Conservation (phyloP, 176 grass and related monocot genomes). For the Guadua angustifolia region DNA sequence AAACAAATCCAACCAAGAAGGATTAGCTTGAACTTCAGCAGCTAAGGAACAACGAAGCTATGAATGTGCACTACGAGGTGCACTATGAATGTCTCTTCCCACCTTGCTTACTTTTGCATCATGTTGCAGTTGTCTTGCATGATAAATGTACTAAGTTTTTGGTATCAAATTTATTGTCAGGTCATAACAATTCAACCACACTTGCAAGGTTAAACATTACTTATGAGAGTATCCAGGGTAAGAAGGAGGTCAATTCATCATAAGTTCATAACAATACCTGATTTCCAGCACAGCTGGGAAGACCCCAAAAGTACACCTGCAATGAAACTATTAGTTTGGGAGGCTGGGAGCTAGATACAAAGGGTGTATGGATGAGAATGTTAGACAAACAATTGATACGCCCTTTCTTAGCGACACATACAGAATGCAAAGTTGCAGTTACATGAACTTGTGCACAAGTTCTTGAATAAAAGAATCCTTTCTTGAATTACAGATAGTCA, state of each 20-base stretch:
- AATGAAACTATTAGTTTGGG: slow-evolving; percentile 31
- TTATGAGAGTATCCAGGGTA: background rate
- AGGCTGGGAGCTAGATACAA: background rate
- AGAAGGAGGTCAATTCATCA: background rate
- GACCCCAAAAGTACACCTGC: slow-evolving; percentile 99
- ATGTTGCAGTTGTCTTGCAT: slow-evolving; percentile 6
- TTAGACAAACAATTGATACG: background rate
- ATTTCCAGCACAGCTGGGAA: slow-evolving; percentile 97
- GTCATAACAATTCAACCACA: background rate
- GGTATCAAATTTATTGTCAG: background rate
- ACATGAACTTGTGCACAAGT: background rate
- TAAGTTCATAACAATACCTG: slow-evolving; percentile 57
- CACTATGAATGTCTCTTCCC: background rate
- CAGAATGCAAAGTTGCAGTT: background rate
- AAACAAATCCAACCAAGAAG: slow-evolving; percentile 34
- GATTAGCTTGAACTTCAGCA: slow-evolving; percentile 23
- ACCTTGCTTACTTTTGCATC: background rate
- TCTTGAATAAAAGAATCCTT: slow-evolving; percentile 26
- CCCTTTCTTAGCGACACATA: background rate
- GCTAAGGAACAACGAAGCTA: background rate
- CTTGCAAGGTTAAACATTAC: background rate
- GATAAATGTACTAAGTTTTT: background rate
- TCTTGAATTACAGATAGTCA: background rate
- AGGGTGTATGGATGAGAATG: background rate
- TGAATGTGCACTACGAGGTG: background rate